Evolutionary conservation across 257 asterid species (phyloP), one percentile per base, ranked within the genome.

Genomic region (Euphrasia confusa): DNA sequence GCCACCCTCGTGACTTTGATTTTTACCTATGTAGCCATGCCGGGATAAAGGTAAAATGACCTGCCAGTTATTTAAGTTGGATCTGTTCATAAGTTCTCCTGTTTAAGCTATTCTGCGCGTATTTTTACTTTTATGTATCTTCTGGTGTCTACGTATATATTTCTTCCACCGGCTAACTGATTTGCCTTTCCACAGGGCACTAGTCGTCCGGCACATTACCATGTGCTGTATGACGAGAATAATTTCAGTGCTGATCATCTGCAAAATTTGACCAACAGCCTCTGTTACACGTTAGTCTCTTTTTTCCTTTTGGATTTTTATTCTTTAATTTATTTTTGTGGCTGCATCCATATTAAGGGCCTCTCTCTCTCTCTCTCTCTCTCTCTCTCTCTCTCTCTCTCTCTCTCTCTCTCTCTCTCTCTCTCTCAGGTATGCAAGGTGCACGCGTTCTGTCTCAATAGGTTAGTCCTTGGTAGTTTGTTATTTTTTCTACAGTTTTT

Each of bases 21-120:
- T 92, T 92, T 17, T 92, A 77, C 68, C 80, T 91, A 0, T 84
- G 95, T 9, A 91, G 98, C 72, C 98, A 91, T 60, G 86, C 93
- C 0, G 95, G 97, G 4, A 88, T 88, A 28, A 83, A 91, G 90
- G 98, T 88, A 66, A 63, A 50, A 50, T 13, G 15, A 3, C 24
- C 24, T 21, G 24, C 24, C 24, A 21, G 24, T 21, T 21, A 21
- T 21, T 21, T 21, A 21, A 21, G 24, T 21, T 21, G 24, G 24
- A 21, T 21, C 24, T 21, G 24, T 21, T 21, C 24, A 21, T 21
- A 21, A 21, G 24, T 21, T 21, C 24, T 21, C 24, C 24, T 21
- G 24, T 21, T 21, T 21, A 21, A 21, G 24, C 24, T 21, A 21
- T 21, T 21, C 24, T 21, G 24, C 24, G 24, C 24, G 24, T 21